Conservation (phyloP, 1,284 basidiomycete species). For the Ustilago trichophora region DNA sequence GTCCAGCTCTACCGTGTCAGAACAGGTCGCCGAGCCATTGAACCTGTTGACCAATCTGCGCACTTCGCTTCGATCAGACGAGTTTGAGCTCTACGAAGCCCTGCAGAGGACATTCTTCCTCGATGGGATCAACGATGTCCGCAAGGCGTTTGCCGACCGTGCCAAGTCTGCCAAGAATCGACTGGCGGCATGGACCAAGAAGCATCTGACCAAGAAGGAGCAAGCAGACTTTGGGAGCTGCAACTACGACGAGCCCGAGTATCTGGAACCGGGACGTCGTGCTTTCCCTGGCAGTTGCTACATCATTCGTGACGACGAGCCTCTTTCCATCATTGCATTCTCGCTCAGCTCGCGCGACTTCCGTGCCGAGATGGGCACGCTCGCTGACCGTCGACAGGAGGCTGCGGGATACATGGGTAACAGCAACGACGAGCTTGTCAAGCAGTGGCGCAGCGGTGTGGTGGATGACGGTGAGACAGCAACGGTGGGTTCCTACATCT, state of each 20-base stretch:
- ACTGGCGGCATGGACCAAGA: constrained; percentile 50
- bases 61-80: constrained; percentile 41
- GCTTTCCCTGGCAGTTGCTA: constrained; percentile 52
- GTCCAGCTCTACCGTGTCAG: constrained; percentile 18
- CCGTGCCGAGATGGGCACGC: constrained; percentile 38
- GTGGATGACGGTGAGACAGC: constrained; percentile 15
- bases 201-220: constrained; percentile 54
- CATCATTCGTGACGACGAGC: constrained; percentile 58
- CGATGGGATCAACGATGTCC: constrained; percentile 53
- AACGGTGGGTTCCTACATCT: constrained; percentile 28
- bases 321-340: constrained; percentile 59
- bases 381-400: constrained; percentile 19
- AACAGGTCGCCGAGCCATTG: constrained; percentile 30
- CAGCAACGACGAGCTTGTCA: constrained; percentile 39
- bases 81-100: constrained; percentile 58
- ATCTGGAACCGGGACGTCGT: constrained; percentile 34
- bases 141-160: constrained; percentile 52
- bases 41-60: constrained; percentile 41
- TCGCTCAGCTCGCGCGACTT: constrained; percentile 59
- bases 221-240: constrained; percentile 30
- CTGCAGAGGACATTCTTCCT: constrained; percentile 40
- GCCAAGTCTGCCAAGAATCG: constrained; percentile 55
- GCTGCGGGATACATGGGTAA: constrained; percentile 35
- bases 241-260: constrained; percentile 52
- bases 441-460: constrained; percentile 48